phyloP scores from a whole-genome alignment of 371 early-diverging fungal genomes.

The Mortierella sp. region DNA sequence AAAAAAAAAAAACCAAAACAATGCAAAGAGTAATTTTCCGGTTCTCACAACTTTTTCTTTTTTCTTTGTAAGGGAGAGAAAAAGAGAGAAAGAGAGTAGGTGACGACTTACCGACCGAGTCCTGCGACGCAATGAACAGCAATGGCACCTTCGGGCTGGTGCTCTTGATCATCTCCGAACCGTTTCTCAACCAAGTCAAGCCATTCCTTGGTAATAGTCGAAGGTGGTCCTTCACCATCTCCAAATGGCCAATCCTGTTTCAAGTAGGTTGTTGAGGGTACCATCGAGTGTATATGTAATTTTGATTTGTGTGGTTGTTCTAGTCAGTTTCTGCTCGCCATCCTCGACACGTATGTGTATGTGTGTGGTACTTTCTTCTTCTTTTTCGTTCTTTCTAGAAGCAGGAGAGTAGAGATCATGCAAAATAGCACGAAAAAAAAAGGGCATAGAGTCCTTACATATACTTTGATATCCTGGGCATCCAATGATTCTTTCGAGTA shows the following conservation, averaged over 20 bases:
- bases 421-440: neutral
- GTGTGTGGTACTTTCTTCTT: too few relatives aligned
- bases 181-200: conserved; percentile 69
- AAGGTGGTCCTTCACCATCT: conserved; percentile 84
- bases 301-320: too few relatives aligned
- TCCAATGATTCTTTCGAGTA: conserved; percentile 70
- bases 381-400: too few relatives aligned
- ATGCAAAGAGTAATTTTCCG: too few relatives aligned
- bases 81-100: neutral
- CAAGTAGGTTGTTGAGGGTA: neutral
- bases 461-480: conserved; percentile 76
- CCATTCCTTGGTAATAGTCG: conserved; percentile 72
- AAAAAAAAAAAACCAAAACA: neutral
- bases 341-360: too few relatives aligned
- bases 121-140: conserved; percentile 91
- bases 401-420: neutral
- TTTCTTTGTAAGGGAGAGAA: neutral
- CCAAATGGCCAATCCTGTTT: conserved; percentile 71
- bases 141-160: conserved; percentile 58
- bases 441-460: conserved; percentile 44
- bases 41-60: too few relatives aligned
- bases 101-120: conserved; percentile 60
- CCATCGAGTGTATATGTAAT: too few relatives aligned
- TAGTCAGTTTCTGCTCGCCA: too few relatives aligned
- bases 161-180: conserved; percentile 44